Evolutionary conservation across 805 yeast species (phyloP).

Genomic region (Diddensiella santjacobensis): DNA sequence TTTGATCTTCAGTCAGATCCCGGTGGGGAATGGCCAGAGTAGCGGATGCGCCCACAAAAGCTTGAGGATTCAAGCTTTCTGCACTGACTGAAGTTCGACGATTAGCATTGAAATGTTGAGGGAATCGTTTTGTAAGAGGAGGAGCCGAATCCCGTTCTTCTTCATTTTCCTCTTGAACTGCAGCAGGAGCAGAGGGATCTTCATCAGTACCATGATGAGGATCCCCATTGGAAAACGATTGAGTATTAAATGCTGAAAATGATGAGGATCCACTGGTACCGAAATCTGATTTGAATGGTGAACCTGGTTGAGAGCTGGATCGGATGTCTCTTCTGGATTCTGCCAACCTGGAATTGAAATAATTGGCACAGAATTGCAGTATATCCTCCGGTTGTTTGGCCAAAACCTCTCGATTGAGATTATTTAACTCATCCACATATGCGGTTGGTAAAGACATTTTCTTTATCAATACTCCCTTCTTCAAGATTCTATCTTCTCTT

Average conservation of each 20-base stretch:
- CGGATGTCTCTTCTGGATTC: slow-evolving; percentile 21
- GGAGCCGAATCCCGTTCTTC: slow-evolving; percentile 18
- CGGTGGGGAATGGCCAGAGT: slow-evolving; percentile 14
- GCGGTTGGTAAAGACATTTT: slow-evolving; percentile 37
- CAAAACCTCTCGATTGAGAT: slow-evolving; percentile 55
- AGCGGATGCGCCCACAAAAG: slow-evolving; percentile 17
- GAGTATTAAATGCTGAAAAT: slow-evolving; percentile 9
- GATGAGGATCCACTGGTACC: background rate
- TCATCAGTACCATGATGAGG: background rate
- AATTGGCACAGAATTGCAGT: slow-evolving; percentile 71
- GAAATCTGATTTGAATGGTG: background rate
- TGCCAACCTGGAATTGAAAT: slow-evolving; percentile 60
- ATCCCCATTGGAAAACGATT: slow-evolving; percentile 8
- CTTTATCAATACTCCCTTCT: background rate
- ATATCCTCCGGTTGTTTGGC: slow-evolving; percentile 60
- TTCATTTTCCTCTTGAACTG: background rate
- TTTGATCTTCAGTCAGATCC: slow-evolving; percentile 45
- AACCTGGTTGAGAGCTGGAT: slow-evolving; percentile 1
- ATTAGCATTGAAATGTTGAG: slow-evolving; percentile 63
- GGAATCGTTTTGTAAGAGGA: slow-evolving; percentile 24
- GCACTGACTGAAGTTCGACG: slow-evolving; percentile 89
- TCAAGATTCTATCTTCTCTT: background rate
- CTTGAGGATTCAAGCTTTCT: slow-evolving; percentile 39
- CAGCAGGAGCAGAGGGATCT: slow-evolving; percentile 3
- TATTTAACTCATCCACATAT: slow-evolving; percentile 53